Base-by-base conservation (phyloP, 768 basidiomycete genomes). In the Lactarius deliciosus region DNA sequence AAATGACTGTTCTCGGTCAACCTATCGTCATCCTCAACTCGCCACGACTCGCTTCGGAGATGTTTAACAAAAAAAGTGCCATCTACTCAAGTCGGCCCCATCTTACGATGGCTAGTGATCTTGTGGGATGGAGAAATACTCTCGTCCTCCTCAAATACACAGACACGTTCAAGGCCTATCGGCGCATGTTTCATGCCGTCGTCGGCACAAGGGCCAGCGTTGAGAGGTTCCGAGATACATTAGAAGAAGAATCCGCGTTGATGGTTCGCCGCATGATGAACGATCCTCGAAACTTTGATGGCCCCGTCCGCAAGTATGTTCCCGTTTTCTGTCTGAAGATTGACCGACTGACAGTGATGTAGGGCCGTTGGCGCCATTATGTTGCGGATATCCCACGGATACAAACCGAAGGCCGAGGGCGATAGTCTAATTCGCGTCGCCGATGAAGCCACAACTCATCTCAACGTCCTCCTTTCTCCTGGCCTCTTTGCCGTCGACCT, bases 11-110 rank as follows among this genome's bases (percentile, higher is more conserved):
- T 25, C 65, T 75, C 40, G 72, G 73, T 32, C 68, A 68, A 30
- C 68, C 69, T 1, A 64, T 73, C 7, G 59, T 74, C 45, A 66
- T 75, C 47, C 65, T 75, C 43, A 74, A 74, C 64, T 71, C 72
- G 2, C 64, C 64, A 3, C 55, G 69, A 50, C 43, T 65, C 2
- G 71, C 71, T 7, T 54, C 61, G 7, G 73, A 75, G 0, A 70
- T 75, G 53, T 63, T 75, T 11, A 69, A 73, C 61, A 72, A 72
- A 63, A 74, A 74, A 57, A 72, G 74, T 47, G 64, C 69, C 8
- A 68, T 74, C 22, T 73, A 75, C 68, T 74, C 70, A 15, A 67
- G 67, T 50, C 61, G 70, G 38, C 71, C 73, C 13, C 64, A 68
- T 18, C 57, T 72, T 9, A 64, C 69, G 8, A 72, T 70, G 70